A percentile compares a stretch with the other conserved stretches of the same genome.
phyloP scores from a whole-genome alignment of 2,329 filamentous ascomycete genomes.

The Diplodia scrobiculata region DNA sequence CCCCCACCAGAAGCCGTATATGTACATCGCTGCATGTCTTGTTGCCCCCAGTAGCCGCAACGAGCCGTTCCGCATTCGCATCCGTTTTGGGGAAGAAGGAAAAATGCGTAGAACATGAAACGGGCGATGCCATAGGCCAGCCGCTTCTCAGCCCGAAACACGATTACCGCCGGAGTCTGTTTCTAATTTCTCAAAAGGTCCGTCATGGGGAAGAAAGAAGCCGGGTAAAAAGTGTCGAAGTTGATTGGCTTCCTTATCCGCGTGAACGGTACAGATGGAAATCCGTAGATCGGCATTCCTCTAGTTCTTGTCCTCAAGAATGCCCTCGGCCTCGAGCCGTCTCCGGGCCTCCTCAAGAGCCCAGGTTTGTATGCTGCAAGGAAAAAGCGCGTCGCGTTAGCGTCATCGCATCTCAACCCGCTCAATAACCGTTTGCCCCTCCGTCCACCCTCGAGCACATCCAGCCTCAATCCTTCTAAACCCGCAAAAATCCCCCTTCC shows the following conservation, averaged over 20 bases:
- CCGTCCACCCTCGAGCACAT: not conserved
- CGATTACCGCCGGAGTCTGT: slow-evolving; percentile 9
- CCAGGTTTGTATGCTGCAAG: slow-evolving; percentile 92
- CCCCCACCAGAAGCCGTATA: slow-evolving; percentile 15
- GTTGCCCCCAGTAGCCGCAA: slow-evolving; percentile 17
- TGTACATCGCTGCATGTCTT: slow-evolving; percentile 24
- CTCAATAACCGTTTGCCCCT: not conserved
- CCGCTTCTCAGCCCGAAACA: slow-evolving; percentile 21
- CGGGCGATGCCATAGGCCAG: not conserved
- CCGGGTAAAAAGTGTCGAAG: not conserved
- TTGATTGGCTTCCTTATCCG: not conserved
- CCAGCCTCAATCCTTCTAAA: slow-evolving; percentile 10
- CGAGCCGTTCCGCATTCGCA: slow-evolving; percentile 14
- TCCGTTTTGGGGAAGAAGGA: not conserved
- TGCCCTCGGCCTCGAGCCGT: slow-evolving; percentile 92
- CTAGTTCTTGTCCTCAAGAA: slow-evolving; percentile 67
- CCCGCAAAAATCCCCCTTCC: not conserved
- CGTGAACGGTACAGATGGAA: slow-evolving; percentile 3
- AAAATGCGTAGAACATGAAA: not conserved
- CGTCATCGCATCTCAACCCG: slow-evolving; percentile 1
- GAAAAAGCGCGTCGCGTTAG: not conserved
- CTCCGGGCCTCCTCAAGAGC: slow-evolving; percentile 94
- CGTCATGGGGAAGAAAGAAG: not conserved
- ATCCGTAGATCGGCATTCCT: not conserved
- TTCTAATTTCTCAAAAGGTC: not conserved